Percentiles rank a stretch among this genome's conserved stretches.
Evolutionary conservation across 768 basidiomycete genomes (phyloP).

Genomic region (Sarcodon aspratus): DNA sequence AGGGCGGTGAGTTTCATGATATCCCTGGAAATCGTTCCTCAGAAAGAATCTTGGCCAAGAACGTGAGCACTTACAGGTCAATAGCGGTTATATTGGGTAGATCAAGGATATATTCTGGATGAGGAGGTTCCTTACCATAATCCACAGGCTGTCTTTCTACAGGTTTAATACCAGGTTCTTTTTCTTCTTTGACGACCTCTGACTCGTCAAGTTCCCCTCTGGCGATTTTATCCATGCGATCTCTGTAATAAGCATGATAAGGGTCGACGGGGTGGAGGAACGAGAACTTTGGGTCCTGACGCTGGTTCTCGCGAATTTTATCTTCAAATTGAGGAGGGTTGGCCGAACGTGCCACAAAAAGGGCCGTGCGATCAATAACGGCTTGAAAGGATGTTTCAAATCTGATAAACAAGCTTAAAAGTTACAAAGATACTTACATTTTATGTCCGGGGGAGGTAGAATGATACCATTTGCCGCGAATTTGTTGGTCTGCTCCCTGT

Average conservation of each 20-base stretch:
- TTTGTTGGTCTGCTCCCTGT: conserved; percentile 25
- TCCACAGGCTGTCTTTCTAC: conserved; percentile 40
- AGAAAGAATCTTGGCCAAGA: not conserved
- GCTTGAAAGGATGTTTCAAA: conserved; percentile 28
- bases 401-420: not conserved
- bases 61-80: conserved; percentile 63
- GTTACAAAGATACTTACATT: conserved; percentile 41
- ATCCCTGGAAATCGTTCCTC: conserved; percentile 40
- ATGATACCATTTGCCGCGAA: conserved; percentile 75
- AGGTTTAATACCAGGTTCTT: conserved; percentile 14
- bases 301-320: conserved; percentile 93
- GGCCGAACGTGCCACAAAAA: conserved; percentile 85
- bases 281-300: conserved; percentile 95
- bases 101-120: conserved; percentile 74
- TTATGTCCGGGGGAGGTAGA: conserved; percentile 92
- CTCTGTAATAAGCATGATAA: conserved; percentile 96
- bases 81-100: conserved; percentile 80
- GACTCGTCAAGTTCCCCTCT: conserved; percentile 70
- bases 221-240: conserved; percentile 76
- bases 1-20: conserved; percentile 94
- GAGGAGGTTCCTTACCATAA: conserved; percentile 64
- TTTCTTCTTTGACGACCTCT: conserved; percentile 30
- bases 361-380: conserved; percentile 92
- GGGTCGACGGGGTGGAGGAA: conserved; percentile 96
- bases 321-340: conserved; percentile 92